Conservation (phyloP, 2,329 filamentous ascomycete genomes). For the Parastagonospora avenae region DNA sequence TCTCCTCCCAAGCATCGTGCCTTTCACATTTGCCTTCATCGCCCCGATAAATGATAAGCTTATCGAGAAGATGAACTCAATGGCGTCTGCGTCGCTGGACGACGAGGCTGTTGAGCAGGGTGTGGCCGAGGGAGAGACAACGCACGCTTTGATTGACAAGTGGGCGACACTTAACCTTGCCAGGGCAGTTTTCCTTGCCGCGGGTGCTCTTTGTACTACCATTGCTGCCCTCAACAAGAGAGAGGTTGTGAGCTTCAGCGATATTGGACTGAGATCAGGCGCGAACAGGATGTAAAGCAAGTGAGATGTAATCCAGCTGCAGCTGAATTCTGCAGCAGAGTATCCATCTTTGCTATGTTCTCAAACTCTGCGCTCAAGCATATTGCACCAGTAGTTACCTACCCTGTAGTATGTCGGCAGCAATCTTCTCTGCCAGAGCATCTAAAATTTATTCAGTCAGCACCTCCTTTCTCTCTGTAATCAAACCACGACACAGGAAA, state of each 20-base stretch:
- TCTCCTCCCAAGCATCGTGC: conserved; percentile 54
- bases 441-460: neutral
- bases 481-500: neutral
- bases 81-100: conserved; percentile 43
- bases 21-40: conserved; percentile 59
- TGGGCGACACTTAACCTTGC: conserved; percentile 62
- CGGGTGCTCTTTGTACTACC: conserved; percentile 29
- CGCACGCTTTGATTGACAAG: conserved; percentile 59
- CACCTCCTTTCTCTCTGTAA: no score
- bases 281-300: conserved; percentile 11
- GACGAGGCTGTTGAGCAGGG: conserved; percentile 47
- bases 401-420: neutral
- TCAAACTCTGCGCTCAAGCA: no score
- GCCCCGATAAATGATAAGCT: conserved; percentile 57
- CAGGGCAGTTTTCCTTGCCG: conserved; percentile 44
- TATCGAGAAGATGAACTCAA: conserved; percentile 49
- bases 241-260: conserved; percentile 29
- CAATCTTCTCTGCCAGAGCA: neutral
- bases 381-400: neutral
- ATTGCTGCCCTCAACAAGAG: conserved; percentile 33
- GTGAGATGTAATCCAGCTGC: neutral
- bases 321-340: no score
- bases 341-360: no score
- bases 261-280: conserved; percentile 17
- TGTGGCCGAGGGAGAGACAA: conserved; percentile 50